Evolutionary conservation across 345 rosid species (phyloP).

Genomic region (Sapria himalayana): DNA sequence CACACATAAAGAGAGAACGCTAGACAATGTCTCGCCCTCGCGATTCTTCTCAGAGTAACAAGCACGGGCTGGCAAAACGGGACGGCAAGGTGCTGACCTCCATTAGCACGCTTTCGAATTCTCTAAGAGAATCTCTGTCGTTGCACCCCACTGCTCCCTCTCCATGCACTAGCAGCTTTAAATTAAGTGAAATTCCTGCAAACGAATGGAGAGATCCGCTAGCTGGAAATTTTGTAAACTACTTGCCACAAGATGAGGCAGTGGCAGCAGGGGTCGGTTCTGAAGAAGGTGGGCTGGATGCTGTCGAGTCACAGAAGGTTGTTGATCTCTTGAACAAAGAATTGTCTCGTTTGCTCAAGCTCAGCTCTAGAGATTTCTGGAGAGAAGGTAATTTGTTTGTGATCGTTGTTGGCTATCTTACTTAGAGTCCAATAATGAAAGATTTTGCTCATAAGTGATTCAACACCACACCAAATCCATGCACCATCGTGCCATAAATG

Average conservation of each 20-base stretch:
- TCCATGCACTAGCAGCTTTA: slow-evolving; percentile 7
- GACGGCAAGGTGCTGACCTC: too few species aligned
- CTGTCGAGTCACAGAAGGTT: slow-evolving; percentile 80
- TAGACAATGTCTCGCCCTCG: too few species aligned
- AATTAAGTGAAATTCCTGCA: slow-evolving; percentile 15
- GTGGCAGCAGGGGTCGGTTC: slow-evolving; percentile 65
- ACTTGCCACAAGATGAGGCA: slow-evolving; percentile 93
- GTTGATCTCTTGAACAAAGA: slow-evolving; percentile 83
- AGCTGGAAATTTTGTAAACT: slow-evolving; percentile 42
- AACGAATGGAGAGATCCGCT: slow-evolving; percentile 25
- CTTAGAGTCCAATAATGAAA: too few species aligned
- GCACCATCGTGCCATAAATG: too few species aligned
- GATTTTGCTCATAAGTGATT: too few species aligned
- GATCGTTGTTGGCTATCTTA: not conserved
- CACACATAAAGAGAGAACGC: too few species aligned
- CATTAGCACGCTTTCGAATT: slow-evolving; percentile 34
- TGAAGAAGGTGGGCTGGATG: slow-evolving; percentile 70
- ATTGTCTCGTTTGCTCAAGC: slow-evolving; percentile 59
- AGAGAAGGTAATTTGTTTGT: slow-evolving; percentile 29
- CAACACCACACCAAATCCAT: too few species aligned
- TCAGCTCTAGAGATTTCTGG: slow-evolving; percentile 72
- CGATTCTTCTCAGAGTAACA: too few species aligned
- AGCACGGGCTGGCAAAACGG: too few species aligned
- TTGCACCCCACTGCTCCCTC: slow-evolving; percentile 12
- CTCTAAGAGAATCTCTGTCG: slow-evolving; percentile 31